Base-by-base conservation (phyloP, 306 rosid genomes). In the Ormosia semicastrata region DNA sequence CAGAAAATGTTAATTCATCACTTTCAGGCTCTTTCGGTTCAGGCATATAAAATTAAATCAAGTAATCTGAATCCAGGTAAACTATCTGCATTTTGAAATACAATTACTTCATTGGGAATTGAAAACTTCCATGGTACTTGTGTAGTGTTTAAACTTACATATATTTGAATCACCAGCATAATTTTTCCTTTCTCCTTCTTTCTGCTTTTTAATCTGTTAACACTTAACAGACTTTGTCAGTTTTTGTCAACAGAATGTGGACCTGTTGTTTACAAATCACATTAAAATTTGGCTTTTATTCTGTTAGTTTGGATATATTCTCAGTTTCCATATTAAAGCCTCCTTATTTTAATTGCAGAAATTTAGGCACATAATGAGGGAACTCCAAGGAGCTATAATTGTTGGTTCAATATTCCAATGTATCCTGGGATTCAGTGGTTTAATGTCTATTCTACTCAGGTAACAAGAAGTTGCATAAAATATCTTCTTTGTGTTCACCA, bases 381-480 rank as follows among this genome's bases (percentile, higher is more conserved):
- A 95, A 88, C 92, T 95, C 50, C 99, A 95, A 87, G 99, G 99
- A 83, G 99, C 97, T 77, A 86, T 95, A 86, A 92, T 95, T 76
- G 83, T 95, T 79, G 92, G 98, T 82, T 93, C 98, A 29, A 66
- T 93, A 81, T 93, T 93, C 89, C 99, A 95, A 83, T 85, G 85
- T 89, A 74, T 95, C 75, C 84, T 95, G 83, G 99, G 99, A 65
- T 88, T 89, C 80, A 93, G 89, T 79, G 98, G 99, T 76, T 90
- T 90, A 80, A 93, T 95, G 98, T 88, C 94, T 77, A 41, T 95
- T 85, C 75, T 93, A 57, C 87, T 93, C 74, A 93, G 99, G 98
- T 95, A 89, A 86, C 39, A 71, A 66, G 71, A 73, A 8, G 34
- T 63, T 80, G 12, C 15, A 73, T 47, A 32, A 24, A 14, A 73